Conservation (phyloP, 129 eudicot genomes). For the Pittosporum tobira region DNA sequence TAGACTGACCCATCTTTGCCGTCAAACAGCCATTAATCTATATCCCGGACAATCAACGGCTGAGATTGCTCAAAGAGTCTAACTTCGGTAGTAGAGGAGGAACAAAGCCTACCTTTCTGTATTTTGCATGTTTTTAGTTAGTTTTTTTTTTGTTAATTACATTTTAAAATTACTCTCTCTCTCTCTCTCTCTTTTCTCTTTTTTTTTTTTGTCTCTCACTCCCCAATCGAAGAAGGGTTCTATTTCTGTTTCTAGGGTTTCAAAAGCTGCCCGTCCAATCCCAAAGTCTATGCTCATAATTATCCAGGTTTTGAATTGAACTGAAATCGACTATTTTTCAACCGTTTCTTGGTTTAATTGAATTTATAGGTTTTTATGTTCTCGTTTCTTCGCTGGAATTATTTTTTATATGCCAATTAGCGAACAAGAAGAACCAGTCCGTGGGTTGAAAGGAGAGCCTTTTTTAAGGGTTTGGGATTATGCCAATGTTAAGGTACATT, state of each 20-base stretch:
- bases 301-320: conserved; percentile 5
- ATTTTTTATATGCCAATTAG: too few species aligned
- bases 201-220: background rate
- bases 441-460: background rate
- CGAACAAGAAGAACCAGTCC: too few species aligned
- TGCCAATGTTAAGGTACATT: background rate
- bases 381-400: background rate
- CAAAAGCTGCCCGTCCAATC: background rate
- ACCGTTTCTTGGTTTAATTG: background rate
- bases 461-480: background rate
- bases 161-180: too few species aligned
- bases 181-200: conserved; percentile 2
- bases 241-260: conserved; percentile 2
- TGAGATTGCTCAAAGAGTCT: background rate
- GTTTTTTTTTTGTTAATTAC: too few species aligned
- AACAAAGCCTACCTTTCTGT: background rate
- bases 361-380: background rate
- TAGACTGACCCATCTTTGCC: too few species aligned
- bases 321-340: too few species aligned
- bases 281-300: background rate
- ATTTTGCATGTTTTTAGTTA: background rate
- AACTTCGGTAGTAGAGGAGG: background rate
- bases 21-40: too few species aligned
- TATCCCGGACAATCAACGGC: too few species aligned
- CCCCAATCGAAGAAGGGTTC: background rate